These are phyloP conservation scores for Citrus maxima DNA, from an alignment of 345 rosid species.

Conservation along the genomic window DNA sequence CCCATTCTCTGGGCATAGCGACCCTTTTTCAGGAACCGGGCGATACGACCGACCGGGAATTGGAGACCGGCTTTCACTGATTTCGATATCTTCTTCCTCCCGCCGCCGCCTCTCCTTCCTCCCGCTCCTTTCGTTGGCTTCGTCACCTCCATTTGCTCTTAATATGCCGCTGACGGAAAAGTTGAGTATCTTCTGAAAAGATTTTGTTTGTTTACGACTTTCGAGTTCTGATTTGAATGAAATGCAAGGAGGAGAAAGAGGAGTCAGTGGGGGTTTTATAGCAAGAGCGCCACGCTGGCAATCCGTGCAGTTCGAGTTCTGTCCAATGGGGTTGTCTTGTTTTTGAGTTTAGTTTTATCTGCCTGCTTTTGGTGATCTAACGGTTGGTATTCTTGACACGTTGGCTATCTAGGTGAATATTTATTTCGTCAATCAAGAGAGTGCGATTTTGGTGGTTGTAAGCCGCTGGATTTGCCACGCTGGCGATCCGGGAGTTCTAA, in stretches of 20 bases:
- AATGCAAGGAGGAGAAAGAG: neutral
- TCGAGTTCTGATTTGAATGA: neutral
- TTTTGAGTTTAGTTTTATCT: too few relatives aligned
- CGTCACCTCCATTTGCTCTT: constrained; percentile 45
- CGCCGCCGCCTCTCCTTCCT: constrained; percentile 56
- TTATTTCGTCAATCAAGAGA: neutral
- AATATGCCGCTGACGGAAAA: too few relatives aligned
- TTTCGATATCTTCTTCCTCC: constrained; percentile 60
- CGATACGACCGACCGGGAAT: constrained; percentile 76
- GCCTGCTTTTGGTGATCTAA: neutral
- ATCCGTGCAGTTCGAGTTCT: neutral
- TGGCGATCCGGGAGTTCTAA: neutral
- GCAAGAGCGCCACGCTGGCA: constrained; percentile 19
- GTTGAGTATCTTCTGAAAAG: neutral
- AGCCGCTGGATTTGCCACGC: neutral
- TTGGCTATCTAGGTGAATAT: neutral
- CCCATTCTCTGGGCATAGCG: constrained; percentile 65
- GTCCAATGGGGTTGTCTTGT: neutral
- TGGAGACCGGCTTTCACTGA: constrained; percentile 73
- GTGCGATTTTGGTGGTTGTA: neutral
- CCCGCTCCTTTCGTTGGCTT: constrained; percentile 47
- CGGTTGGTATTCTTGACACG: constrained; percentile 10
- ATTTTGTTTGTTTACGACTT: neutral
- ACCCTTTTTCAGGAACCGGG: constrained; percentile 68
- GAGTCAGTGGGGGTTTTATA: neutral